Evolutionary conservation across 2,329 filamentous ascomycete species (phyloP).

Genomic region (Thermochaetoides dissita): DNA sequence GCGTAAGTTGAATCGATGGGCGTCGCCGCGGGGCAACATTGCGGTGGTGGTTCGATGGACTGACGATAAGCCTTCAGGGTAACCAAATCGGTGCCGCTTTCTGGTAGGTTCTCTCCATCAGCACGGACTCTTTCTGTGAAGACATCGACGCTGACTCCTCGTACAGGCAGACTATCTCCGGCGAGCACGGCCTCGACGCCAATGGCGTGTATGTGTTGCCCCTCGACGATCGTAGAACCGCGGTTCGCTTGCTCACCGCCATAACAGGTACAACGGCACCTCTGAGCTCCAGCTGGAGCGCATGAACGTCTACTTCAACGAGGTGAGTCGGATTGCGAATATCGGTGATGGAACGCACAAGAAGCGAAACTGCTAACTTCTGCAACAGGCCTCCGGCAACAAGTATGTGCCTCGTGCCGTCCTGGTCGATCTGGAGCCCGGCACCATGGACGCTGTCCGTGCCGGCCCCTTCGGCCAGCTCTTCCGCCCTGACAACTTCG

Average conservation of each 20-base stretch:
- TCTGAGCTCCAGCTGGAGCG: constrained; percentile 99
- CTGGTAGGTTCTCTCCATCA: constrained; percentile 48
- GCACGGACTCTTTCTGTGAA: constrained; percentile 1
- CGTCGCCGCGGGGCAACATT: constrained; percentile 1
- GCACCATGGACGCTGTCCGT: constrained; percentile 98
- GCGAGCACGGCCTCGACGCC: constrained; percentile 93
- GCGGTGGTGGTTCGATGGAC: constrained; percentile 1
- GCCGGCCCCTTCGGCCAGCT: constrained; percentile 96
- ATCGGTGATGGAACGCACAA: no score
- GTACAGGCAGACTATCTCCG: constrained; percentile 63
- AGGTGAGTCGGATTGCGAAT: constrained; percentile 11
- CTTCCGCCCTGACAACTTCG: constrained; percentile 99
- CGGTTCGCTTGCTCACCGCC: constrained; percentile 19
- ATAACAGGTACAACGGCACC: constrained; percentile 76
- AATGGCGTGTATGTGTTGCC: constrained; percentile 67
- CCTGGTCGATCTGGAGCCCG: constrained; percentile 97
- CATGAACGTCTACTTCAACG: constrained; percentile 98
- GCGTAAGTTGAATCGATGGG: constrained; percentile 47
- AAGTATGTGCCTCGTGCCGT: constrained; percentile 99
- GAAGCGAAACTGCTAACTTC: no score
- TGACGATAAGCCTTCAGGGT: constrained; percentile 47
- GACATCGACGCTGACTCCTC: constrained; percentile 24
- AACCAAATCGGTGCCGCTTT: constrained; percentile 99
- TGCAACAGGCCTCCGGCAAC: constrained; percentile 74
- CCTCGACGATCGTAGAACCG: constrained; percentile 2